A percentile compares a stretch with the other conserved stretches of the same genome.
Conservation (phyloP, 345 rosid genomes). For the Eutrema yunnanense region DNA sequence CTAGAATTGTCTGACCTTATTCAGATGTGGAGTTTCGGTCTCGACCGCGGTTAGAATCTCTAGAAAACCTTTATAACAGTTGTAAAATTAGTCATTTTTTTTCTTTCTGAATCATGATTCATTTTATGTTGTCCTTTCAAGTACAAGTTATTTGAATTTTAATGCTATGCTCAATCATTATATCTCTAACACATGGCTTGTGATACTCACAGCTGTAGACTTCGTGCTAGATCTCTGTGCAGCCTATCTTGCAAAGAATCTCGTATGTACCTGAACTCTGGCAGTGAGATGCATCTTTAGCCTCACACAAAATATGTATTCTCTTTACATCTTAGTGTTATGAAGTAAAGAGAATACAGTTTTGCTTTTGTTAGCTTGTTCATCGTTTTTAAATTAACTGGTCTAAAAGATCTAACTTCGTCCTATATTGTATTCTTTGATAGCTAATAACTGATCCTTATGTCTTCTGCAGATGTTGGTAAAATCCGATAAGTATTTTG, state of each 20-base stretch:
- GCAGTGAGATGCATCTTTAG: background rate
- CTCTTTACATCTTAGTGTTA: no score
- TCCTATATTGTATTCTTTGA: background rate
- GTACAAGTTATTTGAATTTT: background rate
- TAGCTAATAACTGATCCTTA: constrained; percentile 16
- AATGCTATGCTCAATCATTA: background rate
- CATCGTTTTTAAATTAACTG: background rate
- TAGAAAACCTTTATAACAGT: background rate
- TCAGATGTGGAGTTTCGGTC: constrained; percentile 57
- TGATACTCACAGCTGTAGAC: constrained; percentile 50
- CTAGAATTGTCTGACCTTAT: constrained; percentile 54
- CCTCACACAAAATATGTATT: background rate
- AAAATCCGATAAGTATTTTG: constrained; percentile 39
- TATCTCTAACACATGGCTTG: constrained; percentile 33
- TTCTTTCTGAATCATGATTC: constrained; percentile 1
- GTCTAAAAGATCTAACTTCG: background rate
- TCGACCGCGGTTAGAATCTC: constrained; percentile 47
- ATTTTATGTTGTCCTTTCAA: background rate
- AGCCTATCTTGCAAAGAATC: constrained; percentile 63
- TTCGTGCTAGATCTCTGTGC: constrained; percentile 52
- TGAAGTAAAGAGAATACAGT: no score
- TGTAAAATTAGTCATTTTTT: background rate
- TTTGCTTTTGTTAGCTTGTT: background rate
- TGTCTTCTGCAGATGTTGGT: constrained; percentile 59
- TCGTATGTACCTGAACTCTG: constrained; percentile 44